Evolutionary conservation across 108 stramenopile genomes (phyloP).

Genomic region (Pinguiococcus pyrenoidosus): DNA sequence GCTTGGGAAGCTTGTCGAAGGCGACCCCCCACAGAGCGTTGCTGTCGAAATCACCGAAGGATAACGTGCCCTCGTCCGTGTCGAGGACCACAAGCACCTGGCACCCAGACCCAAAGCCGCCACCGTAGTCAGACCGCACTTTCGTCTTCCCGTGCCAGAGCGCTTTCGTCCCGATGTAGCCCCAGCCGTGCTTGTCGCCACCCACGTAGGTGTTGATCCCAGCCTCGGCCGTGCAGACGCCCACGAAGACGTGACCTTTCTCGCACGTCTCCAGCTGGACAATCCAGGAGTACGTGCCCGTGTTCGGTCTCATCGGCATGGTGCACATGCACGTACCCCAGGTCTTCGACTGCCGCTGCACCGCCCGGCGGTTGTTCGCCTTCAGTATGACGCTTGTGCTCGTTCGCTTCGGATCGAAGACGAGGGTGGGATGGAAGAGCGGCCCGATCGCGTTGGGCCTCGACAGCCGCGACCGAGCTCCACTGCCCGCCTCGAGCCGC

Average conservation of each 20-base stretch:
- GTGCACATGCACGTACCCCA: too few species aligned
- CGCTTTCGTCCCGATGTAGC: slow-evolving; percentile 15
- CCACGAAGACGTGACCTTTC: slow-evolving; percentile 40
- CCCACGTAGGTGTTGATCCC: slow-evolving; percentile 32
- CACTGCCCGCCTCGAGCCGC: too few species aligned
- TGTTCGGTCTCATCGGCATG: too few species aligned
- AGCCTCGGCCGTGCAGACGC: slow-evolving; percentile 27
- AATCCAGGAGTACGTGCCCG: too few species aligned
- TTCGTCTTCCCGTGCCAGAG: slow-evolving; percentile 12
- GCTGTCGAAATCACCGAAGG: slow-evolving; percentile 8
- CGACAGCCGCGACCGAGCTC: too few species aligned
- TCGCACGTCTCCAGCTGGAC: too few species aligned
- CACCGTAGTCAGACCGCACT: slow-evolving; percentile 11
- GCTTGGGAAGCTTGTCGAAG: slow-evolving; percentile 8
- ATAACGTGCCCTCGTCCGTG: slow-evolving; percentile 2
- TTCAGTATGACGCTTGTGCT: too few species aligned
- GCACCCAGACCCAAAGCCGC: slow-evolving; percentile 2
- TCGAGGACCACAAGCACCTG: not conserved
- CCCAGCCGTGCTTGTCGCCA: slow-evolving; percentile 36
- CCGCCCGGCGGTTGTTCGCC: too few species aligned
- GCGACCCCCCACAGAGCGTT: slow-evolving; percentile 20
- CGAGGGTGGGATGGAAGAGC: too few species aligned
- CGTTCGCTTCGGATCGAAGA: too few species aligned
- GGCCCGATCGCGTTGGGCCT: too few species aligned
- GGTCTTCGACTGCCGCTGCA: too few species aligned